Conservation (phyloP, 2,329 filamentous ascomycete genomes). For the Paracoccidioides lutzii region DNA sequence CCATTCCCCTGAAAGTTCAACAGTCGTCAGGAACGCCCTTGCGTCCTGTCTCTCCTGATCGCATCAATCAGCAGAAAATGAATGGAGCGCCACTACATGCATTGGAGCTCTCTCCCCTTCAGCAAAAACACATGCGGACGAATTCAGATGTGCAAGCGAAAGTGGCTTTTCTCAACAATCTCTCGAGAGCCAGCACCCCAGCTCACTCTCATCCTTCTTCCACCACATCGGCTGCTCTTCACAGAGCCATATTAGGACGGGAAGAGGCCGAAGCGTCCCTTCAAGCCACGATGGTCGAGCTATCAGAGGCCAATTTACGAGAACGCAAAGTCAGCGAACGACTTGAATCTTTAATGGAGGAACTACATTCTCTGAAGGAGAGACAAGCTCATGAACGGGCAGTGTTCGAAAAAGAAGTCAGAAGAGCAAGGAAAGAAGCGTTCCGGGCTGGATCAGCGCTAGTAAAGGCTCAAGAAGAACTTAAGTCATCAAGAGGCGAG, state of each 20-base stretch:
- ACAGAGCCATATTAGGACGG: constrained; percentile 33
- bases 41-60: constrained; percentile 35
- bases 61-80: constrained; percentile 36
- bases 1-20: constrained; percentile 12
- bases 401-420: constrained; percentile 45
- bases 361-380: constrained; percentile 39
- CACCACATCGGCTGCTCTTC: constrained; percentile 32
- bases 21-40: constrained; percentile 24
- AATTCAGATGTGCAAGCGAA: constrained; percentile 36
- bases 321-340: constrained; percentile 34
- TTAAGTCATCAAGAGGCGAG: constrained; percentile 31
- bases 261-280: constrained; percentile 34
- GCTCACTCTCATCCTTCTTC: constrained; percentile 18
- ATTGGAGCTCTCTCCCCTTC: constrained; percentile 22
- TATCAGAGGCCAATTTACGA: constrained; percentile 31
- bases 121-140: constrained; percentile 25
- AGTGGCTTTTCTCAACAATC: constrained; percentile 36
- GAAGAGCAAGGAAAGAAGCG: constrained; percentile 43
- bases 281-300: constrained; percentile 21
- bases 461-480: constrained; percentile 42
- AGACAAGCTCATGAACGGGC: constrained; percentile 35
- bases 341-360: constrained; percentile 37
- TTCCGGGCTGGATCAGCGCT: constrained; percentile 43
- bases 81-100: constrained; percentile 28
- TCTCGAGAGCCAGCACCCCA: constrained; percentile 19